Conservation (phyloP, 306 rosid genomes). For the Benincasa hispida region DNA sequence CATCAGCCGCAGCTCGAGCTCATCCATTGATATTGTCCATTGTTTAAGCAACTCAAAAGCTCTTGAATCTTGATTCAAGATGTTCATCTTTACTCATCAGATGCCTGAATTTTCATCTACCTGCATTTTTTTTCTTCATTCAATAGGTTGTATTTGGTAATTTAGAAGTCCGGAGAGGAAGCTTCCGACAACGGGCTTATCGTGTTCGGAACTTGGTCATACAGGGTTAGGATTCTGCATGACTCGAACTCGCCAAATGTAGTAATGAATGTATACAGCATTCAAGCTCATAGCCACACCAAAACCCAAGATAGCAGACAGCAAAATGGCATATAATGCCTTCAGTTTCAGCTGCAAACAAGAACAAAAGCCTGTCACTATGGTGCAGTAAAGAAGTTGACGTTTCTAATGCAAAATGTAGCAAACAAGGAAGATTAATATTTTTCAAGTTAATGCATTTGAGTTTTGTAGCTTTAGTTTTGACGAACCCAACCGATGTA, state of each 20-base stretch:
- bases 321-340: conserved; percentile 56
- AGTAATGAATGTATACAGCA: conserved; percentile 42
- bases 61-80: background rate
- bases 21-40: background rate
- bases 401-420: background rate
- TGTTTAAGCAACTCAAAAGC: background rate
- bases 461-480: background rate
- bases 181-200: background rate
- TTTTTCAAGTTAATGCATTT: background rate
- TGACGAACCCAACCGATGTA: background rate
- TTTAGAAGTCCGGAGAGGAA: background rate
- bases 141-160: background rate
- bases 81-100: background rate
- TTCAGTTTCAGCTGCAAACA: conserved; percentile 59
- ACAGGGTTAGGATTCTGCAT: conserved; percentile 30
- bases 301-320: conserved; percentile 67
- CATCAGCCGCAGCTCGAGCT: background rate
- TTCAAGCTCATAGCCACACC: conserved; percentile 73
- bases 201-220: conserved; percentile 11
- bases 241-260: conserved; percentile 56
- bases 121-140: background rate
- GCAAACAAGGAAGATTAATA: background rate
- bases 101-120: background rate
- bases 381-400: background rate
- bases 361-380: background rate